phyloP scores from a whole-genome alignment of 306 rosid species.

The Benincasa hispida region DNA sequence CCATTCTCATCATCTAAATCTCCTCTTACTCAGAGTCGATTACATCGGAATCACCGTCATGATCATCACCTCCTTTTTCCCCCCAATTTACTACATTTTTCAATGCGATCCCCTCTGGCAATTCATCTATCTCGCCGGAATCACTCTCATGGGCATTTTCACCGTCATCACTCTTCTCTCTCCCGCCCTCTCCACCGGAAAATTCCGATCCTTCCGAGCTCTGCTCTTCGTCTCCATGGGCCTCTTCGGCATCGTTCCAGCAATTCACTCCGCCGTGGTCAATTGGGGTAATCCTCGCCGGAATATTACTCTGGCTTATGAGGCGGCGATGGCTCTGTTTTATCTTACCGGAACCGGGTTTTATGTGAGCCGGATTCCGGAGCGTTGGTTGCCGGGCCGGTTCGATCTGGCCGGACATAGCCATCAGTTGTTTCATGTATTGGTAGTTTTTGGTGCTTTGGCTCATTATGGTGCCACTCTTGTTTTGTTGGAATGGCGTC shows the following conservation, averaged over 20 bases:
- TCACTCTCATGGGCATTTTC: conserved; percentile 72
- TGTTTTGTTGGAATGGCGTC: conserved; percentile 70
- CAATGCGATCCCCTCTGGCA: conserved; percentile 85
- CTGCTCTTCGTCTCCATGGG: conserved; percentile 85
- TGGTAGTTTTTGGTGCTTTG: conserved; percentile 76
- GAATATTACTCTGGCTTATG: conserved; percentile 48
- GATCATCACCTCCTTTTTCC: conserved; percentile 95
- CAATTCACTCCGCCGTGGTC: conserved; percentile 54
- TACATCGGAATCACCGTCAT: conserved; percentile 67
- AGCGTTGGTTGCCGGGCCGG: conserved; percentile 82
- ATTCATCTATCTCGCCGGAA: conserved; percentile 59
- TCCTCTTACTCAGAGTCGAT: conserved; percentile 50
- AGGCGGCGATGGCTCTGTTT: conserved; percentile 61
- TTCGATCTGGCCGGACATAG: conserved; percentile 93
- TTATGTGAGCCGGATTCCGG: conserved; percentile 70
- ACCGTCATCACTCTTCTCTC: conserved; percentile 59
- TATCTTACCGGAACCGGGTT: conserved; percentile 60
- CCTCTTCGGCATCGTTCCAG: conserved; percentile 73
- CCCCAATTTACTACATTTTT: conserved; percentile 88
- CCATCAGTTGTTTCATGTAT: conserved; percentile 77
- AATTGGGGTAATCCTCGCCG: conserved; percentile 78
- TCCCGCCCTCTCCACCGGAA: conserved; percentile 34
- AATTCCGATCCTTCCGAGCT: conserved; percentile 55
- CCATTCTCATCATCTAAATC: conserved; percentile 52
- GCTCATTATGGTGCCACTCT: conserved; percentile 80